Percentiles rank a stretch among this genome's conserved stretches.
Evolutionary conservation across 2,329 filamentous ascomycete genomes (phyloP).

Genomic region (Magnaporthiopsis poae): DNA sequence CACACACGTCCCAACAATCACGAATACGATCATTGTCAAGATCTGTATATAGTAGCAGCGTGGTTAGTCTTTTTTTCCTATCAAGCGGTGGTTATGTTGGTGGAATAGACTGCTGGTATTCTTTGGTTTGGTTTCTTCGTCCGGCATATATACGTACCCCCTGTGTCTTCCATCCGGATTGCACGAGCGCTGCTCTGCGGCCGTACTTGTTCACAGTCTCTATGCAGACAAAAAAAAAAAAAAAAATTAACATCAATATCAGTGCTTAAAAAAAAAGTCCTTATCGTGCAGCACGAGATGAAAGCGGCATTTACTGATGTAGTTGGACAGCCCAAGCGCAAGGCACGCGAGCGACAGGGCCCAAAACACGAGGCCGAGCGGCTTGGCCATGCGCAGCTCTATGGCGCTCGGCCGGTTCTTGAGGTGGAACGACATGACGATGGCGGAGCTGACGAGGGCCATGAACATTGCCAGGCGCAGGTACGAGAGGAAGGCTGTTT

Average conservation of each 20-base stretch:
- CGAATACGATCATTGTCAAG: conserved; percentile 49
- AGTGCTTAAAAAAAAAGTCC: too few species aligned
- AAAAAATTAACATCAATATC: too few species aligned
- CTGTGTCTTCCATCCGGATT: conserved; percentile 89
- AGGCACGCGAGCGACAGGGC: conserved; percentile 67
- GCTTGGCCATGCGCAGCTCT: conserved; percentile 69
- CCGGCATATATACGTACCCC: conserved; percentile 39
- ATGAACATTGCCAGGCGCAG: conserved; percentile 83
- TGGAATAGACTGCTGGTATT: too few species aligned
- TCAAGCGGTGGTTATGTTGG: not conserved
- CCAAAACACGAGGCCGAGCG: conserved; percentile 86
- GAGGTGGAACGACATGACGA: conserved; percentile 87
- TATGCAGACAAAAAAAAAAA: conserved; percentile 18
- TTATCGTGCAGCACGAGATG: not conserved
- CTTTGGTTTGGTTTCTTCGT: not conserved
- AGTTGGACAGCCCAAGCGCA: conserved; percentile 70
- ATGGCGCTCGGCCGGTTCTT: conserved; percentile 58
- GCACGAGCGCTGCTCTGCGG: conserved; percentile 69
- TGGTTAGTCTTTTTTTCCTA: not conserved
- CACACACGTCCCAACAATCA: conserved; percentile 57
- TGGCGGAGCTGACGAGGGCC: conserved; percentile 78
- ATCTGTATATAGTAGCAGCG: conserved; percentile 32
- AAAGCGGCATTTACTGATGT: conserved; percentile 51
- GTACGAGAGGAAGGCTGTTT: conserved; percentile 74
- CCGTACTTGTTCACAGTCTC: conserved; percentile 72